These are phyloP conservation scores for Neurospora sp. DNA, from an alignment of 495 filamentous ascomycete species.

Conservation along the genomic window DNA sequence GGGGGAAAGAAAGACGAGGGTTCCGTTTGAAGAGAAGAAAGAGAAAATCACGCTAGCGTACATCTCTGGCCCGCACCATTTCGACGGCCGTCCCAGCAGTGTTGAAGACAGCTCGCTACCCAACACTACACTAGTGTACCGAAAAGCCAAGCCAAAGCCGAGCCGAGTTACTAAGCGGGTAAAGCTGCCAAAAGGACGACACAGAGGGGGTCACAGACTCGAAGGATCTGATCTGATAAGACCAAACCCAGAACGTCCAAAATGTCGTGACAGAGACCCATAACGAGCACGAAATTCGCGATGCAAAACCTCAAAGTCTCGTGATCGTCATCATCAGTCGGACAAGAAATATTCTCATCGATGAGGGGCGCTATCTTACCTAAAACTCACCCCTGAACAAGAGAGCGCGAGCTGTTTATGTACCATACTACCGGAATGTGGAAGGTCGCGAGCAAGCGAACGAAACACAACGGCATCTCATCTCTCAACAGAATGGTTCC, in stretches of 20 bases:
- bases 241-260: not conserved
- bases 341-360: not conserved
- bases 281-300: not conserved
- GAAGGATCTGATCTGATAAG: not conserved
- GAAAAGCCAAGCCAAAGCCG: not conserved
- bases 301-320: not conserved
- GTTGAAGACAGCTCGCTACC: not conserved
- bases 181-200: not conserved
- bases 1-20: not conserved
- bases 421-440: not conserved
- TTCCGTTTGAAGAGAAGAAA: not conserved
- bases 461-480: not conserved
- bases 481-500: not conserved
- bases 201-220: not conserved
- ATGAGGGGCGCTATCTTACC: not conserved
- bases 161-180: not conserved
- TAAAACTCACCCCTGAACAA: not conserved
- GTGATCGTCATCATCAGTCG: not conserved
- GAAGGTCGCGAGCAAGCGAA: not conserved
- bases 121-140: not conserved
- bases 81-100: not conserved
- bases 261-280: not conserved
- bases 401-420: not conserved
- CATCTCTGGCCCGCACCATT: not conserved
- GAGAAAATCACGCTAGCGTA: not conserved